Conservation (phyloP, 2,329 filamentous ascomycete species). For the Ophiosphaerella narmari region DNA sequence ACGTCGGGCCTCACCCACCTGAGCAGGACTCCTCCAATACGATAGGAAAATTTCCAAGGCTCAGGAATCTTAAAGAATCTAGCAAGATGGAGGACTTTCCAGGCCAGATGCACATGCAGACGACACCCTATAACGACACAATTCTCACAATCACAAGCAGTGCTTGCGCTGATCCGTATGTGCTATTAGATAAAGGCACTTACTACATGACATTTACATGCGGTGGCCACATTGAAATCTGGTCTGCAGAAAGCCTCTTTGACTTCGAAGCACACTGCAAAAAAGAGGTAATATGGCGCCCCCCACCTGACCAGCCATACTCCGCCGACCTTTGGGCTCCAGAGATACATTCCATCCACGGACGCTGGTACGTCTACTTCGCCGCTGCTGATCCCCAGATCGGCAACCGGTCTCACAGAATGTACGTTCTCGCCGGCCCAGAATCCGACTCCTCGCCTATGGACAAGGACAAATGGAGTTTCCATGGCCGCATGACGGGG, state of each 20-base stretch:
- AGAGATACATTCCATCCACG: slow-evolving; percentile 57
- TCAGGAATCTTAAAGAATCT: background rate
- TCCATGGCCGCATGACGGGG: slow-evolving; percentile 48
- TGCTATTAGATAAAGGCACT: slow-evolving; percentile 48
- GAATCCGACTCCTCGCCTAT: slow-evolving; percentile 35
- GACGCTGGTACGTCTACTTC: slow-evolving; percentile 61
- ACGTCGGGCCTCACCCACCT: background rate
- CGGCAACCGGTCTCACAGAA: slow-evolving; percentile 53
- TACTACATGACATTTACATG: slow-evolving; percentile 55
- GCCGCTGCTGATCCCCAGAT: slow-evolving; percentile 47
- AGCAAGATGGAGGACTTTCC: slow-evolving; percentile 18
- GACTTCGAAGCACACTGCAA: slow-evolving; percentile 45
- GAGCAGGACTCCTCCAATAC: background rate
- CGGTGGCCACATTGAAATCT: slow-evolving; percentile 52
- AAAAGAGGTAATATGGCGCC: slow-evolving; percentile 50
- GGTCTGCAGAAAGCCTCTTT: slow-evolving; percentile 48
- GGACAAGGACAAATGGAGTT: slow-evolving; percentile 45
- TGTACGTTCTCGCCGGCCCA: slow-evolving; percentile 53
- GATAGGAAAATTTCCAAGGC: background rate
- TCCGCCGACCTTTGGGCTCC: slow-evolving; percentile 59
- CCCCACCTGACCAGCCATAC: slow-evolving; percentile 50
- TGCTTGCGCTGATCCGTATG: slow-evolving; percentile 52
- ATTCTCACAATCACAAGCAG: slow-evolving; percentile 50
- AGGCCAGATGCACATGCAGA: slow-evolving; percentile 23
- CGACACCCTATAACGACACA: slow-evolving; percentile 42